Conservation (phyloP, 768 basidiomycete genomes). For the Atractiella rhizophila region DNA sequence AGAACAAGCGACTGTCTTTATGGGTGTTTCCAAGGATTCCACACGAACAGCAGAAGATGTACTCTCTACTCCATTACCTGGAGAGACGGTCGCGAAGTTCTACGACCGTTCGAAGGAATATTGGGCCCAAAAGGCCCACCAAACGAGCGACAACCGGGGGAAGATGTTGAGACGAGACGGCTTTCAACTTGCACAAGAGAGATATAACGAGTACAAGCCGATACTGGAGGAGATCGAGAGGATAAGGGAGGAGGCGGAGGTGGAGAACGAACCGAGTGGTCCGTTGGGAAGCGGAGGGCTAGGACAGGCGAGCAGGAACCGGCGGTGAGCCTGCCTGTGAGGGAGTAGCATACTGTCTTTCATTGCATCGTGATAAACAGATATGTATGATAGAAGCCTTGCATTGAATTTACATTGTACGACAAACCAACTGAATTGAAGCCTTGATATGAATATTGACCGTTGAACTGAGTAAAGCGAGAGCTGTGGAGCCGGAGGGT, state of each 20-base stretch:
- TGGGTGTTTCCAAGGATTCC: constrained; percentile 34
- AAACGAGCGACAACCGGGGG: constrained; percentile 35
- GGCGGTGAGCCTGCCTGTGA: too few species aligned
- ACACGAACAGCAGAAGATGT: constrained; percentile 40
- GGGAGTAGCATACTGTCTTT: too few species aligned
- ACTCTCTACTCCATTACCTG: constrained; percentile 53
- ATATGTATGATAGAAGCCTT: too few species aligned
- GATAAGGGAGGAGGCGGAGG: constrained; percentile 54
- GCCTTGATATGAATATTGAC: too few species aligned
- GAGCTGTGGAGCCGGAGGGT: too few species aligned
- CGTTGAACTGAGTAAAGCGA: too few species aligned
- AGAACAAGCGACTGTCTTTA: constrained; percentile 29
- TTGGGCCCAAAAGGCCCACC: constrained; percentile 37
- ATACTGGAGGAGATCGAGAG: constrained; percentile 55
- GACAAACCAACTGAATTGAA: too few species aligned
- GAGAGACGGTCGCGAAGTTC: constrained; percentile 59
- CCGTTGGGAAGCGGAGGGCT: constrained; percentile 30
- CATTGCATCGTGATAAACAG: too few species aligned
- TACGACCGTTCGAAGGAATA: constrained; percentile 51
- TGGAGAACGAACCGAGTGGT: constrained; percentile 69
- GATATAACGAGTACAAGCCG: constrained; percentile 60
- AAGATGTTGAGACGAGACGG: constrained; percentile 55
- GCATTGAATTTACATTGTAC: too few species aligned
- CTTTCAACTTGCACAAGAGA: constrained; percentile 45
- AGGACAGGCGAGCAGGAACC: background rate